phyloP scores from a whole-genome alignment of 768 basidiomycete species.

The Tylopilus sp. region DNA sequence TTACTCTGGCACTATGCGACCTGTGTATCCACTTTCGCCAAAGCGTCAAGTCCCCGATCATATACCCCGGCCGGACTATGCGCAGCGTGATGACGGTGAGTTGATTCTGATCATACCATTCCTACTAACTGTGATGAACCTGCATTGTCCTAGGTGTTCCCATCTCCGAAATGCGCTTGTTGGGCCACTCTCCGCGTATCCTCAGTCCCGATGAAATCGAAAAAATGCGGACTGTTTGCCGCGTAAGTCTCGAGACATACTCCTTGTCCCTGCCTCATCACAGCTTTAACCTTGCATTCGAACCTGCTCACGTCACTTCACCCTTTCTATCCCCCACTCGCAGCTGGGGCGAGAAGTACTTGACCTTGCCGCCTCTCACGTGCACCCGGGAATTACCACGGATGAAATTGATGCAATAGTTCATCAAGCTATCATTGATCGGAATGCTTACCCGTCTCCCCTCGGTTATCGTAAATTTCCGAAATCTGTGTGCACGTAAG shows the following conservation, averaged over 20 bases:
- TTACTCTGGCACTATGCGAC: slow-evolving; percentile 80
- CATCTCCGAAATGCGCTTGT: slow-evolving; percentile 50
- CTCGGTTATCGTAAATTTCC: slow-evolving; percentile 89
- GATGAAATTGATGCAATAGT: slow-evolving; percentile 94
- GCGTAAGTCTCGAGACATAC: slow-evolving; percentile 49
- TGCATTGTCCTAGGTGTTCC: slow-evolving; percentile 47
- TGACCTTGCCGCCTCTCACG: slow-evolving; percentile 81
- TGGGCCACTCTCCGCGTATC: slow-evolving; percentile 62
- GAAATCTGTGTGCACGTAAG: slow-evolving; percentile 95
- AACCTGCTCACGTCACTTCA: background rate
- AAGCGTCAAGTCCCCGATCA: slow-evolving; percentile 75
- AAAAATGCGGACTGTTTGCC: slow-evolving; percentile 84
- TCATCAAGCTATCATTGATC: slow-evolving; percentile 86
- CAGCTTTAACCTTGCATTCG: background rate
- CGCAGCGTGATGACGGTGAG: slow-evolving; percentile 54
- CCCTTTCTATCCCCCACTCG: slow-evolving; percentile 1
- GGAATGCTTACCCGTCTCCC: slow-evolving; percentile 91
- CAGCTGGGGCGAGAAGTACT: slow-evolving; percentile 94
- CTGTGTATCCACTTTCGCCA: slow-evolving; percentile 84
- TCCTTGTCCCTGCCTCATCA: background rate
- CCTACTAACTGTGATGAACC: background rate
- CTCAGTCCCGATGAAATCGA: slow-evolving; percentile 74
- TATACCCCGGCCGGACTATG: slow-evolving; percentile 89
- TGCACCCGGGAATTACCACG: slow-evolving; percentile 91
- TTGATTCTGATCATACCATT: slow-evolving; percentile 1